Evolutionary conservation across 441 rosid species (phyloP), one percentile per base, ranked within the genome.

Genomic region (Syzygium syzygioides): DNA sequence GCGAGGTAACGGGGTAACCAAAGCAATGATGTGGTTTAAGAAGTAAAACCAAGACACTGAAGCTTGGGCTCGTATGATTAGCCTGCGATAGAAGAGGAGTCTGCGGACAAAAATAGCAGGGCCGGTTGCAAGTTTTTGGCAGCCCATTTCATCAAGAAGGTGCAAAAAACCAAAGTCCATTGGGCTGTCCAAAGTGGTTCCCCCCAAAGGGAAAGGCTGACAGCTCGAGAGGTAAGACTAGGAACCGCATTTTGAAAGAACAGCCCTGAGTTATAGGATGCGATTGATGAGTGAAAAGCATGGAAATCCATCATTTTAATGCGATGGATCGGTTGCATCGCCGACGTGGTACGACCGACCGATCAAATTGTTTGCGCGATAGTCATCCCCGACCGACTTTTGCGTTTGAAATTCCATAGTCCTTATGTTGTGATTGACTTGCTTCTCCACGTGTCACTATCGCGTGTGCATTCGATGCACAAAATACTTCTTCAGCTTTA

Each of bases 331-430:
- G 2, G 17, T 20, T 4, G 50, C 8, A 37, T 37, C 28, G 0
- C 50, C 1, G 80, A 71, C 2, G 9, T 11, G 9, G 5, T 19
- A 4, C 1, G 20, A 68, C 48, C 14, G 13, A 68, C 3, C 0
- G 1, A 68, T 68, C 8, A 19, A 32, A 4, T 34, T 10, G 26
- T 34, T 1, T 19, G 0, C 14, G 0, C 0, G 7, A 68, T 19
- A 34, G 26, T 48, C 25, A 19, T 34, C 7, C 7, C 1, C 14
- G 1, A 68, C 48, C 14, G 10, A 34, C 14, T 68, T 34, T 0
- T 20, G 0, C 0, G 1, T 37, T 71, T 20, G 28, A 71, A 71
- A 2, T 34, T 34, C 11, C 4, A 1, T 0, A 3, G 4, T 71
- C 10, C 28, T 71, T 68, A 34, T 68, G 11, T 68, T 19, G 37